Evolutionary conservation across 495 filamentous ascomycete genomes (phyloP).

Genomic region (Neurospora hispaniola): DNA sequence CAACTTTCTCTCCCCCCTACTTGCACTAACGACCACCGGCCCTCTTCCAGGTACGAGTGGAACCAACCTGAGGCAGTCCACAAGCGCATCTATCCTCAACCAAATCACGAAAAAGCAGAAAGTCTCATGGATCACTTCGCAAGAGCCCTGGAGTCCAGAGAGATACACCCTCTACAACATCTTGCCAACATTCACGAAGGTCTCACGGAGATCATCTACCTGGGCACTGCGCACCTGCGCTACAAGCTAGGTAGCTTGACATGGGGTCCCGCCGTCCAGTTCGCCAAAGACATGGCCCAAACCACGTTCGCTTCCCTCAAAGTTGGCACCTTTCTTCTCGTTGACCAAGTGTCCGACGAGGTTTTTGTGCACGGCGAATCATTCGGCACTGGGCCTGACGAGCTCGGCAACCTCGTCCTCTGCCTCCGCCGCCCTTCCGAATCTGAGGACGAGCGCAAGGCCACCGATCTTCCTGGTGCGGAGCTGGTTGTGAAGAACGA

Average conservation of each 20-base stretch:
- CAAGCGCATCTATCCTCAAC: background rate
- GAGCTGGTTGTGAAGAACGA: constrained; percentile 47
- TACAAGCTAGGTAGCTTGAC: constrained; percentile 25
- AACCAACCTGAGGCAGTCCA: background rate
- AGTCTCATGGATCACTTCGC: background rate
- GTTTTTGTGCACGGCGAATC: constrained; percentile 23
- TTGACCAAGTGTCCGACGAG: constrained; percentile 27
- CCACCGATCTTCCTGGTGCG: constrained; percentile 18
- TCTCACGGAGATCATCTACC: constrained; percentile 5
- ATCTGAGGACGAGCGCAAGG: constrained; percentile 11
- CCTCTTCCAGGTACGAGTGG: background rate
- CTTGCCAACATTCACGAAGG: background rate
- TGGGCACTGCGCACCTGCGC: constrained; percentile 22
- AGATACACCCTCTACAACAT: background rate
- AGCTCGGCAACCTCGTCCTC: constrained; percentile 5
- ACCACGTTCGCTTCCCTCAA: constrained; percentile 31
- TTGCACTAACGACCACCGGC: background rate
- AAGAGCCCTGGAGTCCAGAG: background rate
- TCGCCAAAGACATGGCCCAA: constrained; percentile 30
- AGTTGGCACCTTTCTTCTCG: constrained; percentile 30
- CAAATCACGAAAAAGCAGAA: background rate
- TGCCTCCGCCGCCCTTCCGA: constrained; percentile 1
- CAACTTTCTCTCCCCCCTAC: background rate
- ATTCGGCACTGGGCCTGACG: background rate
- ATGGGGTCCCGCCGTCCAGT: constrained; percentile 26